Conservation (phyloP, 345 rosid species). For the Arabidopsis arenosa region DNA sequence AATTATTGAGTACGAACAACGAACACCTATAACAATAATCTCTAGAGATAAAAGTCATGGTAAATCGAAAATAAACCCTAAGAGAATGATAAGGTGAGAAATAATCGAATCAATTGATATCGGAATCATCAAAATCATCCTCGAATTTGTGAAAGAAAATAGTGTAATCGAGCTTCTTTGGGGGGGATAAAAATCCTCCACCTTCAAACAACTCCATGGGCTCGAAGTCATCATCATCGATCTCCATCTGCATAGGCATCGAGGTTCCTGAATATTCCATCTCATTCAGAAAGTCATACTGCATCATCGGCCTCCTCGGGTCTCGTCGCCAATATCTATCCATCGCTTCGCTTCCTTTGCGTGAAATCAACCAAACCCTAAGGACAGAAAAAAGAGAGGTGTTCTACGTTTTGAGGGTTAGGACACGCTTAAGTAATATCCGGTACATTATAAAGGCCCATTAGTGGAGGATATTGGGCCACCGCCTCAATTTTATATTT, state of each 20-base stretch:
- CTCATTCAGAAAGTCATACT: slow-evolving; percentile 58
- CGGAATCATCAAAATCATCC: slow-evolving; percentile 84
- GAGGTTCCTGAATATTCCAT: slow-evolving; percentile 61
- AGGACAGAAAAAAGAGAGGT: neutral
- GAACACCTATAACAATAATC: slow-evolving; percentile 8
- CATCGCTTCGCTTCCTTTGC: neutral
- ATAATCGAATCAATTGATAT: slow-evolving; percentile 58
- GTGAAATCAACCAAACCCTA: neutral
- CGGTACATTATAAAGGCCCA: neutral
- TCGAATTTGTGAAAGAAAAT: slow-evolving; percentile 75
- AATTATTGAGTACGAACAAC: neutral
- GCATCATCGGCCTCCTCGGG: slow-evolving; percentile 56
- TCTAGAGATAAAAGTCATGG: neutral
- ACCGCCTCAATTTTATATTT: neutral
- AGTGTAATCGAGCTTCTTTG: slow-evolving; percentile 57
- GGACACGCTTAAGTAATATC: neutral
- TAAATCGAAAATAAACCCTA: neutral
- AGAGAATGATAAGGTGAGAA: neutral
- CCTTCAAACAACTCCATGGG: slow-evolving; percentile 55
- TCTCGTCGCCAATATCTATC: neutral
- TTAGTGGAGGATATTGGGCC: neutral
- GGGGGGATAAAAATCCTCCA: slow-evolving; percentile 52
- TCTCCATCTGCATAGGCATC: slow-evolving; percentile 54
- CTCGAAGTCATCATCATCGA: slow-evolving; percentile 58
- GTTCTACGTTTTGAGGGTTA: neutral